These are phyloP conservation scores for Ophiostoma australiae DNA, from an alignment of 2,329 filamentous ascomycete species.

Conservation along the genomic window DNA sequence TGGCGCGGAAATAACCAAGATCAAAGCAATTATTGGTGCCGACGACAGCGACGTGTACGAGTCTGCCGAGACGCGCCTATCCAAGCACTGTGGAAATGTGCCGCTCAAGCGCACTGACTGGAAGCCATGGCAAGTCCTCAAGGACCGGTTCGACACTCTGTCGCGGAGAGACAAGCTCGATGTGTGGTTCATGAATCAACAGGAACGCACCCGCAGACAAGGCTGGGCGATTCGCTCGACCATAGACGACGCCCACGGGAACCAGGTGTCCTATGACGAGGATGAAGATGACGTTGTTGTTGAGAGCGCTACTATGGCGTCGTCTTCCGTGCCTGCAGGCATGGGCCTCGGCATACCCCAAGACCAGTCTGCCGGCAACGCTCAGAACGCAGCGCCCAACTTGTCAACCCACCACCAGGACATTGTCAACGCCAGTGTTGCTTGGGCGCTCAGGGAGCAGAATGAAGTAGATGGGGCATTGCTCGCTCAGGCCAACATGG, in stretches of 20 bases:
- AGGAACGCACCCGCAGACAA: constrained; percentile 29
- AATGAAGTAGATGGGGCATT: constrained; percentile 23
- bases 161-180: constrained; percentile 36
- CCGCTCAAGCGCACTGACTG: constrained; percentile 37
- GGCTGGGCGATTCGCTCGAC: constrained; percentile 30
- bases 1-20: neutral
- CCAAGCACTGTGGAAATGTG: constrained; percentile 35
- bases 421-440: constrained; percentile 25
- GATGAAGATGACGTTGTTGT: constrained; percentile 34
- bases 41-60: constrained; percentile 27
- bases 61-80: constrained; percentile 29
- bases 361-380: neutral
- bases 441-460: constrained; percentile 28
- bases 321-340: neutral
- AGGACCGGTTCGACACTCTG: constrained; percentile 42
- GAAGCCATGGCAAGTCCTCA: constrained; percentile 43
- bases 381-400: neutral
- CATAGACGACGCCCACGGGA: constrained; percentile 29
- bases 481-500: constrained; percentile 23
- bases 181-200: constrained; percentile 35
- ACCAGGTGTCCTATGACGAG: constrained; percentile 21
- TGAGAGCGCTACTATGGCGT: constrained; percentile 11
- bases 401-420: constrained; percentile 21
- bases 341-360: no score
- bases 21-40: neutral